These are phyloP conservation scores for Wickerhamomyces sp. DNA, from an alignment of 1,139 yeast species.

Conservation along the genomic window DNA sequence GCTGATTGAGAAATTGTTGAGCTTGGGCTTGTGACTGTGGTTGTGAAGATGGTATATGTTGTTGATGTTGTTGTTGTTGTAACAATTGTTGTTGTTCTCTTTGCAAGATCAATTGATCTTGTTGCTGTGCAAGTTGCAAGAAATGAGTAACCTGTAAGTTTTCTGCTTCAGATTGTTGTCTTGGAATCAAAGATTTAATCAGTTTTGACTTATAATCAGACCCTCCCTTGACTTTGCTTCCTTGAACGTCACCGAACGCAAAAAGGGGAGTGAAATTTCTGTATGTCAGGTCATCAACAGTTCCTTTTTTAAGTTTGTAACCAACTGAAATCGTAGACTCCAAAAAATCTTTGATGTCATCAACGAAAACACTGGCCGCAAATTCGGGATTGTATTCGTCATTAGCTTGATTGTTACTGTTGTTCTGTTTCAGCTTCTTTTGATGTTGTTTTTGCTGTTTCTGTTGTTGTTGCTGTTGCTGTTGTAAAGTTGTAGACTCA, in stretches of 20 bases:
- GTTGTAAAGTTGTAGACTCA: slow-evolving; percentile 47
- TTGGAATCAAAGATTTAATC: slow-evolving; percentile 22
- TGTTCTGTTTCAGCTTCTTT: slow-evolving; percentile 19
- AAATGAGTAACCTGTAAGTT: slow-evolving; percentile 2
- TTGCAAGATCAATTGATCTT: slow-evolving; percentile 14
- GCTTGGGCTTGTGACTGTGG: slow-evolving; percentile 21
- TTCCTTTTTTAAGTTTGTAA: slow-evolving; percentile 31
- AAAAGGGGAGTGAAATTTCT: slow-evolving; percentile 37
- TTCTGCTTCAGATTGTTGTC: slow-evolving; percentile 5
- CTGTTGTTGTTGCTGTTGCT: slow-evolving; percentile 23
- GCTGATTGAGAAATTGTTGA: slow-evolving; percentile 16
- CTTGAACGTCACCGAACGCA: slow-evolving; percentile 31
- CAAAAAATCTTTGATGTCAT: slow-evolving; percentile 29
- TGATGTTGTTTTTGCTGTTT: slow-evolving; percentile 28
- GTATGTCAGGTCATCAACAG: slow-evolving; percentile 30
- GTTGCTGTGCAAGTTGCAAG: slow-evolving; percentile 26
- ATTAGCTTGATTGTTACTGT: slow-evolving; percentile 21
- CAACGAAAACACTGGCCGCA: slow-evolving; percentile 31
- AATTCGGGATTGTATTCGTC: slow-evolving; percentile 28
- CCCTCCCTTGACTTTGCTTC: slow-evolving; percentile 19
- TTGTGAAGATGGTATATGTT: slow-evolving; percentile 7
- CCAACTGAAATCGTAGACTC: slow-evolving; percentile 24
- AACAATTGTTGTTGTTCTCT: slow-evolving; percentile 24
- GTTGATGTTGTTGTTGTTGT: slow-evolving; percentile 23
- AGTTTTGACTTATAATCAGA: slow-evolving; percentile 26